Conservation (phyloP, 192 early-diverging fungal species). For the Coemansia pectinata region DNA sequence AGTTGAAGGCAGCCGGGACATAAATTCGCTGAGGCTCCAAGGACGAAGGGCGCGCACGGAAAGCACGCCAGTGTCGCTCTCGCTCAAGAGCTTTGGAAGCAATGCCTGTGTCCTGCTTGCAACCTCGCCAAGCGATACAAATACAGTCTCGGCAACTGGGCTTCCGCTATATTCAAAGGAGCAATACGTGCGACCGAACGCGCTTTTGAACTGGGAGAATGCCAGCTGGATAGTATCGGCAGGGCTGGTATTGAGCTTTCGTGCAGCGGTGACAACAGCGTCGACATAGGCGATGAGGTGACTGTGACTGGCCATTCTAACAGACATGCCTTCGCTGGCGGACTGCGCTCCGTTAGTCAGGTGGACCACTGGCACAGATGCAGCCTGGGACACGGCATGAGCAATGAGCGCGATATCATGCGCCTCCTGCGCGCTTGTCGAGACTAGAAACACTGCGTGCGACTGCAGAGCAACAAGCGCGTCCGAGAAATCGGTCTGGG, state of each 20-base stretch:
- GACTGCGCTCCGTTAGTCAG: slow-evolving; percentile 71
- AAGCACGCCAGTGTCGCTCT: slow-evolving; percentile 66
- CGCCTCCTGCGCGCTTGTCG: slow-evolving; percentile 78
- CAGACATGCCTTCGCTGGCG: slow-evolving; percentile 56
- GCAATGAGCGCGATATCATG: slow-evolving; percentile 86
- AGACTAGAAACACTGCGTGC: slow-evolving; percentile 75
- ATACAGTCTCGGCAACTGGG: slow-evolving; percentile 68
- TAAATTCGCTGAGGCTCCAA: slow-evolving; percentile 76
- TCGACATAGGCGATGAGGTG: slow-evolving; percentile 54
- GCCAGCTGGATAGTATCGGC: slow-evolving; percentile 33
- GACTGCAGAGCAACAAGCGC: slow-evolving; percentile 77
- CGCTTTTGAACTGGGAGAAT: slow-evolving; percentile 38
- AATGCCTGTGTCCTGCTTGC: slow-evolving; percentile 56
- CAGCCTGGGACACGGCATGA: slow-evolving; percentile 69
- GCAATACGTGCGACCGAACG: slow-evolving; percentile 65
- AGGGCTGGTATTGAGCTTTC: neutral
- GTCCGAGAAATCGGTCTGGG: slow-evolving; percentile 70
- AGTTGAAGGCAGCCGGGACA: slow-evolving; percentile 66
- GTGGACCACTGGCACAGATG: slow-evolving; percentile 77
- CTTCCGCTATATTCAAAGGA: slow-evolving; percentile 84
- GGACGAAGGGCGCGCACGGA: slow-evolving; percentile 80
- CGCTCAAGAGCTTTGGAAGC: slow-evolving; percentile 46
- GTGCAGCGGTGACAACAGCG: slow-evolving; percentile 2
- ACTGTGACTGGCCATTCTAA: slow-evolving; percentile 57
- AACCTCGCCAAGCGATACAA: slow-evolving; percentile 74